Evolutionary conservation across 2,329 filamentous ascomycete species (phyloP), one percentile per base, ranked within the genome.

Genomic region (Ceratocystis diversiconidia): DNA sequence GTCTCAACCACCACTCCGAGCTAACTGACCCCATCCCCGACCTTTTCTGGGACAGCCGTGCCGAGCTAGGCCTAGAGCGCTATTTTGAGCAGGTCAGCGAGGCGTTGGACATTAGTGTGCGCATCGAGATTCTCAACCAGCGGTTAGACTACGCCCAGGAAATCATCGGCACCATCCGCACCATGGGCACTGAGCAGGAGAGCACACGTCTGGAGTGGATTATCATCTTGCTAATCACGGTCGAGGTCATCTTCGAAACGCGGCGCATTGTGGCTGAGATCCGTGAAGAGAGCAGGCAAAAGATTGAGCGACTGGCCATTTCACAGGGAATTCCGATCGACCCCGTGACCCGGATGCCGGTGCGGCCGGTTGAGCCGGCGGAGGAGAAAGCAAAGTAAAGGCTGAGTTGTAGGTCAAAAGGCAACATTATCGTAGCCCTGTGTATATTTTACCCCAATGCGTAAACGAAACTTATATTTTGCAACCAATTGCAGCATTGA

Each of bases 91-190:
- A 94, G 74, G 90, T 96, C 50, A 92, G 92, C 50, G 85, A 87
- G 65, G 90, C 91, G 0, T 81, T 99, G 44, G 94, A 97, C 74
- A 92, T 97, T 28, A 89, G 89, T 43, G 89, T 94, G 30, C 83
- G 94, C 62, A 97, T 97, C 76, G 89, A 89, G 71, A 86, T 90
- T 19, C 77, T 97, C 70, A 99, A 99, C 74, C 90, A 95, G 77
- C 95, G 95, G 78, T 95, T 99, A 84, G 92, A 96, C 72, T 97
- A 99, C 74, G 94, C 92, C 0, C 89, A 94, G 72, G 92, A 97
- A 74, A 96, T 96, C 73, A 91, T 94, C 5, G 89, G 81, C 63
- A 92, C 97, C 17, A 77, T 97, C 68, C 81, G 94, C 66, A 90
- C 96, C 74, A 86, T 92, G 73, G 80, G 95, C 65, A 95, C 89